Base-by-base conservation (phyloP, 2,329 filamentous ascomycete species). In the Ophiostoma himal-ulmi region DNA sequence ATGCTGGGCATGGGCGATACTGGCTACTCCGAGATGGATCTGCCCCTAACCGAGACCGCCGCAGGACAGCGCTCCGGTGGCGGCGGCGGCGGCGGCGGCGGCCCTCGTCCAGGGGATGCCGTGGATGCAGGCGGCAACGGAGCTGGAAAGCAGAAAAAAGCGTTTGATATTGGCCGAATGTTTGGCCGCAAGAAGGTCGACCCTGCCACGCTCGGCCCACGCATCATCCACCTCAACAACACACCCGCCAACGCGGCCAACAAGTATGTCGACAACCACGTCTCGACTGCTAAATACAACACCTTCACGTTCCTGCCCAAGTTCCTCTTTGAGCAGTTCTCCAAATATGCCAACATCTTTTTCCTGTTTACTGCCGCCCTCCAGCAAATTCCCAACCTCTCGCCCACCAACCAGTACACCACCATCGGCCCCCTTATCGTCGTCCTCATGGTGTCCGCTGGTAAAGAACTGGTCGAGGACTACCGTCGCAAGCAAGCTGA, bases 231-330 rank as follows among this genome's bases (percentile, higher is more conserved):
- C 78, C 87, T 99, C 78, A 99, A 99, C 85, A 98, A 99, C 77
- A 91, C 94, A 4, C 93, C 94, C 2, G 94, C 94, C 69, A 99
- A 99, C 79, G 86, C 90, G 64, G 85, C 84, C 68, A 94, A 94
- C 83, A 96, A 94, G 80, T 98, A 95, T 79, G 87, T 94, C 78
- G 92, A 96, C 85, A 99, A 99, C 78, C 93, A 98, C 80, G 91
- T 99, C 73, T 98, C 94, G 60, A 99, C 95, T 6, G 91, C 95
- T 73, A 99, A 99, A 81, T 99, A 99, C 86, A 99, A 98, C 79
- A 76, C 93, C 77, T 85, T 92, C 70, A 97, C 93, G 26, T 99
- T 99, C 80, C 78, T 98, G 22, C 95, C 95, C 68, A 99, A 99
- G 80, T 99, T 99, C 81, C 84, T 99, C 70, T 93, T 94, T 79